Base-by-base conservation (phyloP, 2,329 filamentous ascomycete species). In the Exophiala bonariae region DNA sequence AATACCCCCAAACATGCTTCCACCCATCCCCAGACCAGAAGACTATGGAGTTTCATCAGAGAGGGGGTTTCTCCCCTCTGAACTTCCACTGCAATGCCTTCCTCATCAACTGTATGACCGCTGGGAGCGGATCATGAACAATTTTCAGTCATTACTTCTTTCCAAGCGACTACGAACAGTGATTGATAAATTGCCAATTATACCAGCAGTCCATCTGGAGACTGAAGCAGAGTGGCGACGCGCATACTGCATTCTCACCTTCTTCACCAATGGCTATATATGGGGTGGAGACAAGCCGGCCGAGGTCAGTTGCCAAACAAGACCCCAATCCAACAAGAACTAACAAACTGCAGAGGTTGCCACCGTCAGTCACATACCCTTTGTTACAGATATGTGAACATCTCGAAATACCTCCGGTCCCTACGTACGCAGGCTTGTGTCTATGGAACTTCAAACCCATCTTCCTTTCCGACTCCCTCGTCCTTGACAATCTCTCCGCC, bases 361-460 rank as follows among this genome's bases (percentile, higher is more conserved):
- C 93, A 37, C 82, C 87, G 19, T 76, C 89, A 49, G 82, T 99
- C 55, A 89, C 92, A 4, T 80, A 91, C 22, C 93, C 93, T 0
- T 80, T 97, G 56, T 76, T 95, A 41, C 73, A 84, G 55, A 79
- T 95, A 37, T 92, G 88, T 58, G 75, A 80, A 35, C 82, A 83
- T 52, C 80, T 99, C 14, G 88, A 97, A 62, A 76, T 99, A 19
- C 91, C 89, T 5, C 88, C 91, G 1, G 92, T 99, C 20, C 93
- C 92, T 38, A 96, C 92, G 14, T 99, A 96, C 65, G 89, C 93
- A 5, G 89, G 86, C 6, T 77, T 96, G 3, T 92, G 89, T 57
- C 77, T 99, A 19, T 99, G 93, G 93, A 99, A 99, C 71, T 97
- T 90, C 77, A 92, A 91, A 68, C 89, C 91, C 1, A 79, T 97